Evolutionary conservation across 1,284 basidiomycete species (phyloP).

Genomic region (Neonothopanus nambi): DNA sequence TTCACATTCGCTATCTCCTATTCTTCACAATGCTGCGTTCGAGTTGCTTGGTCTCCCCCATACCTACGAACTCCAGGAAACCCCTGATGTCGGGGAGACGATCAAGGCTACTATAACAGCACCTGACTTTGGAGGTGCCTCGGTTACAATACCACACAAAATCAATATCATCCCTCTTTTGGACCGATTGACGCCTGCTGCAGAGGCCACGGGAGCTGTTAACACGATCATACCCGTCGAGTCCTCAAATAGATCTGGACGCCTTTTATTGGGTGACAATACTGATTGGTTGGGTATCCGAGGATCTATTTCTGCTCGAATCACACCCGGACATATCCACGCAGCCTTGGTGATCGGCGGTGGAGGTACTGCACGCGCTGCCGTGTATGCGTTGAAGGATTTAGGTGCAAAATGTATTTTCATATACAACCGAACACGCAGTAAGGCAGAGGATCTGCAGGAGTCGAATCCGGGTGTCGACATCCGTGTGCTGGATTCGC

Average conservation of each 20-base stretch:
- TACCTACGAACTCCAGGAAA: constrained; percentile 77
- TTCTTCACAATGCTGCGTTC: constrained; percentile 92
- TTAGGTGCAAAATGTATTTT: constrained; percentile 74
- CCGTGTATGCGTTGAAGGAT: constrained; percentile 82
- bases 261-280: constrained; percentile 78
- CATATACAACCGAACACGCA: constrained; percentile 46
- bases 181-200: constrained; percentile 67
- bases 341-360: constrained; percentile 85
- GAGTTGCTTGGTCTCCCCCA: constrained; percentile 81
- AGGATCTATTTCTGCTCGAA: constrained; percentile 38
- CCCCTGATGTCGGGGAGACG: constrained; percentile 65
- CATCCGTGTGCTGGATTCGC: constrained; percentile 23
- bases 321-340: constrained; percentile 28
- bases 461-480: no score
- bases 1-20: constrained; percentile 86
- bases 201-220: constrained; percentile 84
- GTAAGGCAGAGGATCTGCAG: constrained; percentile 23
- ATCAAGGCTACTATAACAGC: constrained; percentile 59
- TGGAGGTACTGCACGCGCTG: constrained; percentile 90
- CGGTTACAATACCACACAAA: constrained; percentile 94
- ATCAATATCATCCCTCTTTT: constrained; percentile 82
- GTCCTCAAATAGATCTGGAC: no score
- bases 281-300: constrained; percentile 91
- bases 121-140: constrained; percentile 89
- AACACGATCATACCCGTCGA: constrained; percentile 79